Evolutionary conservation across 768 basidiomycete genomes (phyloP).

Genomic region (Suillus ampliporus): DNA sequence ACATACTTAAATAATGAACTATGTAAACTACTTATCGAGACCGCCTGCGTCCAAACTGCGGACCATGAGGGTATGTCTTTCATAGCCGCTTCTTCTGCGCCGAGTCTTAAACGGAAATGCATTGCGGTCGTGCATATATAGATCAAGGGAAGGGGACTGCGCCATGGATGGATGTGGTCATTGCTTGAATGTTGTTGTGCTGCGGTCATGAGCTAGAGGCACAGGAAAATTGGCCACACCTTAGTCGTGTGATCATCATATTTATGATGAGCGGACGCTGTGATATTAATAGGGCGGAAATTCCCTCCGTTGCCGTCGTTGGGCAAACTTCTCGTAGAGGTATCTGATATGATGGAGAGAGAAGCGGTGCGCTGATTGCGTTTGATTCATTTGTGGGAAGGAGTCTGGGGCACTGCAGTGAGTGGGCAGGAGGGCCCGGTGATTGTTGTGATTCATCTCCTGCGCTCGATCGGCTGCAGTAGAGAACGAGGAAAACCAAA

Average conservation of each 20-base stretch:
- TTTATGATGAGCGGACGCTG: not conserved
- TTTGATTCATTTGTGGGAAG: constrained; percentile 2
- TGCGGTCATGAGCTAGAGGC: not conserved
- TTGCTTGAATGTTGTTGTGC: not conserved
- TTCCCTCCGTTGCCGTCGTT: not conserved
- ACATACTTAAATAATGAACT: too few relatives aligned
- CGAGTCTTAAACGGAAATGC: not conserved
- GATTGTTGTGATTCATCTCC: not conserved
- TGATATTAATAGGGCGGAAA: not conserved
- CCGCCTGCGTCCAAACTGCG: not conserved
- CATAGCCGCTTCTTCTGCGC: not conserved
- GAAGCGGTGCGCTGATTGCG: constrained; percentile 2
- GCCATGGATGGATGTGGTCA: not conserved
- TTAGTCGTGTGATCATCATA: not conserved
- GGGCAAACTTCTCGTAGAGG: not conserved
- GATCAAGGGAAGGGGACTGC: not conserved
- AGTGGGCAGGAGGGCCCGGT: not conserved
- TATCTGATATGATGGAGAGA: not conserved
- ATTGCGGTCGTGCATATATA: not conserved
- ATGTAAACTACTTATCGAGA: too few relatives aligned
- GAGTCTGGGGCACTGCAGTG: not conserved
- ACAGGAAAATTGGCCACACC: not conserved
- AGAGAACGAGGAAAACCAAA: too few relatives aligned
- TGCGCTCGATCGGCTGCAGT: not conserved
- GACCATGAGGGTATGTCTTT: not conserved